Evolutionary conservation across 192 early-diverging fungal species (phyloP), one percentile per base, ranked within the genome.

Genomic region (Coemansia sp.): DNA sequence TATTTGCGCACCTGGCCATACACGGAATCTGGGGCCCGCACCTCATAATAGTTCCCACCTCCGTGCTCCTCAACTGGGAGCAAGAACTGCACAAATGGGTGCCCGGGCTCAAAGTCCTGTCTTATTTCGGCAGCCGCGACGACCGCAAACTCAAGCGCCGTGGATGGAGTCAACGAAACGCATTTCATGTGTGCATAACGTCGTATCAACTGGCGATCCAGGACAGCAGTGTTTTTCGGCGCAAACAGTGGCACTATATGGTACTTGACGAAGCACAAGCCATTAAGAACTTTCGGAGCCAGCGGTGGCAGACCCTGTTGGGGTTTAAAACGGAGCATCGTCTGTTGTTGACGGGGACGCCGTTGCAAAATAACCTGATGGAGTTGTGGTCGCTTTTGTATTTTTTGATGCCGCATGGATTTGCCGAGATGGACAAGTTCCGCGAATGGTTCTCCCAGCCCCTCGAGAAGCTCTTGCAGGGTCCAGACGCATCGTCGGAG

Each of bases 311-410:
- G 68, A 94, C 97, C 19, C 90, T 99, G 19, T 88, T 94, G 51
- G 79, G 90, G 49, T 90, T 99, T 69, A 81, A 86, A 27, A 92
- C 94, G 20, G 84, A 89, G 53, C 91, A 93, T 59, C 87, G 97
- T 26, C 83, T 99, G 53, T 75, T 98, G 38, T 88, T 98, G 13
- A 96, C 96, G 0, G 96, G 96, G 59, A 98, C 96, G 1, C 96
- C 96, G 18, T 85, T 98, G 27, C 95, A 97, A 68, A 99, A 99
- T 86, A 94, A 97, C 57, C 83, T 98, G 10, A 93, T 95, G 67
- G 97, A 99, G 77, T 83, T 99, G n/a, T 99, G 97, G 97, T 93
- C 95, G 14, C 79, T 99, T 56, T 84, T 99, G 11, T 97, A 99
- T 74, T 99, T 99, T 69, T 70, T 99, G 71, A 77, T 99, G 26